These are phyloP conservation scores for Biscutella laevigata DNA, from an alignment of 441 rosid genomes.

Conservation along the genomic window DNA sequence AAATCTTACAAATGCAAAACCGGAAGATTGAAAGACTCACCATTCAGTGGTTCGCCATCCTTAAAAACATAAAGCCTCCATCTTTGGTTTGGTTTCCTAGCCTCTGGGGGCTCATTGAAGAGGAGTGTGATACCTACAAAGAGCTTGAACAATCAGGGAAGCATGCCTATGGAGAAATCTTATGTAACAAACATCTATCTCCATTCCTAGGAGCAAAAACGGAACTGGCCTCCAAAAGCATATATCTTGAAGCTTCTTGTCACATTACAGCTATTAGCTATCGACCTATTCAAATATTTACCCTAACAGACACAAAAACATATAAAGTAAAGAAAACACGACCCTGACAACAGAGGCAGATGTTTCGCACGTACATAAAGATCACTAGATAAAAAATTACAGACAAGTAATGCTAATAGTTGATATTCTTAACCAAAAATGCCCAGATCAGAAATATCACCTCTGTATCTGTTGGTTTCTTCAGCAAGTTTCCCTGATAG, in stretches of 20 bases:
- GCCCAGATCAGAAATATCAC: constrained; percentile 28
- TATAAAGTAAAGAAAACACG: not conserved
- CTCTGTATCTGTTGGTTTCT: constrained; percentile 85
- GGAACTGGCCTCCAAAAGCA: not conserved
- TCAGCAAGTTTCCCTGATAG: constrained; percentile 95
- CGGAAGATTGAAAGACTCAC: constrained; percentile 33
- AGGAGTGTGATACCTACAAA: constrained; percentile 68
- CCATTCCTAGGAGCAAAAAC: not conserved
- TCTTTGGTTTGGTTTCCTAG: constrained; percentile 68
- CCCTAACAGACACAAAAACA: not conserved
- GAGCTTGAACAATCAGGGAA: constrained; percentile 5
- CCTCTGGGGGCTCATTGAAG: constrained; percentile 90
- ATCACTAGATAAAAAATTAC: not conserved
- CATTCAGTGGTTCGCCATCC: constrained; percentile 75
- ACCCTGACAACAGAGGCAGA: not conserved
- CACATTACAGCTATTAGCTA: not conserved
- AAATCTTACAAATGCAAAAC: too few relatives aligned
- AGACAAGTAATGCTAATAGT: not conserved
- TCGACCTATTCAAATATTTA: not conserved
- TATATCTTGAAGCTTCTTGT: not conserved
- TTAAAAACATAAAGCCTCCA: constrained; percentile 96
- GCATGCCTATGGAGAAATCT: not conserved
- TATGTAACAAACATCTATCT: not conserved
- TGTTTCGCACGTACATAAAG: constrained; percentile 1
- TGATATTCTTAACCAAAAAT: constrained; percentile 1